Base-by-base conservation (phyloP, 768 basidiomycete genomes). In the Rhodosporidiobolus odoratus region DNA sequence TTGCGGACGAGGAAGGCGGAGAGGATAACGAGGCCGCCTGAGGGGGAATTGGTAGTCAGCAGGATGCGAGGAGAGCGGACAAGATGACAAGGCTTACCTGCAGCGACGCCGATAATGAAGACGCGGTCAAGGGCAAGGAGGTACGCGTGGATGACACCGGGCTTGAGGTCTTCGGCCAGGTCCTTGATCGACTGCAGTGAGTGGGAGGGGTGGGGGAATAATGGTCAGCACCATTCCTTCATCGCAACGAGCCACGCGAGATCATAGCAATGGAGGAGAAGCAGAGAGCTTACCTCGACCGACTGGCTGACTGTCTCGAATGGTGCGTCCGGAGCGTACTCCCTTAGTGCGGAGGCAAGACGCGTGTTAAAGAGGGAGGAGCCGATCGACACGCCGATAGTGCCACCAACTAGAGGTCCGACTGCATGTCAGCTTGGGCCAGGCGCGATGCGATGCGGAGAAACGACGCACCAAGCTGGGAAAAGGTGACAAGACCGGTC, bases 71-170 rank as follows among this genome's bases (percentile, higher is more conserved):
- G 7, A 27, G 35, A 17, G 41, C 12, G 25, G 13, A 41, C 19
- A 16, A 3, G 47, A 37, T 8, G 15, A 7, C 12, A 30, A 34
- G 38, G 66, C 43, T n/a, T n/a, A 62, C 61, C 61, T 27, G 74
- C 75, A 1, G 80, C 79, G 6, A 81, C 76, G 30, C 77, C 80
- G 59, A 81, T 79, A 52, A 81, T 77, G 67, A 77, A 81, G 25
- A 80, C 80, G 34, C 74, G 57, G 58, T 66, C 43, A 16, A 75
- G 65, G 4, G 70, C 72, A 37, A 68, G 67, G 23, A 70, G 68
- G 61, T 76, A 72, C n/a, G 78, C 75, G 23, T 66, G 61, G 34
- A 76, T 68, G 56, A 75, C 75, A 3, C 61, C 68, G 5, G 58
- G 62, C 41, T 69, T 58, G 2, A 74, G 45, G 5, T 74, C 74